phyloP scores from a whole-genome alignment of 2,329 filamentous ascomycete species.

The Ophiostoma ulmi region DNA sequence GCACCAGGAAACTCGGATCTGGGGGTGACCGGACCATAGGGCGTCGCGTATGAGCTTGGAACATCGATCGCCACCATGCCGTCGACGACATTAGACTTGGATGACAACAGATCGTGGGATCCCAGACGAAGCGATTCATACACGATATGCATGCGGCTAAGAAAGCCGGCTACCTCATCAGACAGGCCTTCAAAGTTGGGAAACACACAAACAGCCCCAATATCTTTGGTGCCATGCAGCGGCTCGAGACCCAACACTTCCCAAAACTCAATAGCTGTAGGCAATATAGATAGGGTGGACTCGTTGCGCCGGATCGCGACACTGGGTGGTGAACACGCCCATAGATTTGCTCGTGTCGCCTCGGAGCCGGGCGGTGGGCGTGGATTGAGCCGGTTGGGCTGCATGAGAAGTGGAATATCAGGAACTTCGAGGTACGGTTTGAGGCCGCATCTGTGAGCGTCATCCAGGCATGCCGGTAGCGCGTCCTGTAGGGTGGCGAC shows the following conservation, averaged over 20 bases:
- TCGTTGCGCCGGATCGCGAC: constrained; percentile 68
- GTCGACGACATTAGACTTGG: constrained; percentile 40
- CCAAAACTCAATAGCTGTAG: constrained; percentile 74
- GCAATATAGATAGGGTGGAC: constrained; percentile 64
- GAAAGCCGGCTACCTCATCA: constrained; percentile 57
- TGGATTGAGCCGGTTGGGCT: constrained; percentile 46
- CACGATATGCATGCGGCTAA: constrained; percentile 61
- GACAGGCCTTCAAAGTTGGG: constrained; percentile 60
- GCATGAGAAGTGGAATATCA: constrained; percentile 51
- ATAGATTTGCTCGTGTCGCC: constrained; percentile 47
- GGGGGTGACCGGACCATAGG: constrained; percentile 23
- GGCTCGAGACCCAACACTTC: constrained; percentile 72
- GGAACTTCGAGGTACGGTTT: constrained; percentile 53
- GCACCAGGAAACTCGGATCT: constrained; percentile 44
- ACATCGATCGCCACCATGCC: constrained; percentile 47
- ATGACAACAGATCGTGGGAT: constrained; percentile 50
- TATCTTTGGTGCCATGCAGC: constrained; percentile 63
- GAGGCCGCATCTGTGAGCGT: constrained; percentile 39
- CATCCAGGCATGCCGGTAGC: constrained; percentile 43
- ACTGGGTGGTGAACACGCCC: constrained; percentile 62
- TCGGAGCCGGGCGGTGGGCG: constrained; percentile 45
- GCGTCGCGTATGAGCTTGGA: constrained; percentile 22
- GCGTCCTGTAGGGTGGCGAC: constrained; percentile 44
- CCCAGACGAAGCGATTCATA: constrained; percentile 74
- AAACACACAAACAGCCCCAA: constrained; percentile 65